Conservation (phyloP, 176 grass and related monocot genomes). For the Juncus effusus region DNA sequence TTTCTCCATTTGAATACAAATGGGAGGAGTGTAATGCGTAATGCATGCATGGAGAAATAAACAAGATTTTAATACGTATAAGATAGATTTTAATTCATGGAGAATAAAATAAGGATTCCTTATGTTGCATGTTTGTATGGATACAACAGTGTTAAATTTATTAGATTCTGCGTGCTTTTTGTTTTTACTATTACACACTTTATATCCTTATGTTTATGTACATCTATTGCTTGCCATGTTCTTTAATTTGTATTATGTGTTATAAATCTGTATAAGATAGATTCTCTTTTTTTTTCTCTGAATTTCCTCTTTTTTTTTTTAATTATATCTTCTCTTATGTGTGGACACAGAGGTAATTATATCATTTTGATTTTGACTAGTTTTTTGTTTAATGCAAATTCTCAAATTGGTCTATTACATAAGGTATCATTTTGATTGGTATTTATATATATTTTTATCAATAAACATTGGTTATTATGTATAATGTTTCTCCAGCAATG, state of each 20-base stretch:
- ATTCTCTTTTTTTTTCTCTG: not conserved
- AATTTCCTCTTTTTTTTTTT: not conserved
- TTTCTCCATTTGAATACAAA: too few relatives aligned
- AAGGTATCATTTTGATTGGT: not conserved
- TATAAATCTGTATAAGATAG: not conserved
- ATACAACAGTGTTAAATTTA: conserved; percentile 5
- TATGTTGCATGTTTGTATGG: conserved; percentile 18
- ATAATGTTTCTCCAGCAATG: conserved; percentile 15
- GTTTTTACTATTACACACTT: conserved; percentile 6
- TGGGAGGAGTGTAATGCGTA: too few relatives aligned
- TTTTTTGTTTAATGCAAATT: too few relatives aligned
- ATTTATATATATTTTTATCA: conserved; percentile 1
- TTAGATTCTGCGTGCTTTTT: conserved; percentile 29
- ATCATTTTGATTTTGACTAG: too few relatives aligned
- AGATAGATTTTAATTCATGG: too few relatives aligned
- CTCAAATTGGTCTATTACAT: too few relatives aligned
- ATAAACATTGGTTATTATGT: not conserved
- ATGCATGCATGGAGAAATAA: too few relatives aligned
- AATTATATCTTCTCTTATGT: not conserved
- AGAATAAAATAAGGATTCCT: conserved; percentile 7
- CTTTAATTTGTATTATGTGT: not conserved
- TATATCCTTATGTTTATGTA: not conserved
- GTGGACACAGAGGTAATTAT: too few relatives aligned
- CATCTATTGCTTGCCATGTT: not conserved
- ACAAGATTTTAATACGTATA: too few relatives aligned